Evolutionary conservation across 306 rosid genomes (phyloP), one percentile per base, ranked within the genome.

Genomic region (Carpinus viminea): DNA sequence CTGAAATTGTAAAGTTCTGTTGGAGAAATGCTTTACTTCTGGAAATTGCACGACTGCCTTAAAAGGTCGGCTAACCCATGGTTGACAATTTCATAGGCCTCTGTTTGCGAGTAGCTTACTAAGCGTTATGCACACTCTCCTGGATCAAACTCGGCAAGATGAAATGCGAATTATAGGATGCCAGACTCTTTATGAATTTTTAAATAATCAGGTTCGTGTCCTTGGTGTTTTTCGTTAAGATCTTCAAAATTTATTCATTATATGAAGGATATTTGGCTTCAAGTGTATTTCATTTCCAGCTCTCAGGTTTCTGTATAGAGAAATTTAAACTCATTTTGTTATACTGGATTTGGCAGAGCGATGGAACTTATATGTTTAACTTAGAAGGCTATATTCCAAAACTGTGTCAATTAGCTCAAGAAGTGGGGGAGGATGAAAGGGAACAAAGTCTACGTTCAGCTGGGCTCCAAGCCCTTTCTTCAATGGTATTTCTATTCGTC

Each of bases 131-230:
- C 97, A 93, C 70, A 85, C 93, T 46, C 86, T 96, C 76, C 90
- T 96, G 84, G 99, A 96, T 77, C 99, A 96, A 88, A 74, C 93
- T 69, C 87, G 88, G 56, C 97, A 91, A 78, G 90, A 89, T 78
- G 99, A 96, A 85, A 93, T 93, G 90, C 91, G 89, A 90, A 80
- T 87, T 76, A 79, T 96, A 78, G 99, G 99, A 83, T 96, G 97
- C 74, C 87, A 89, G 60, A 83, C 90, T 82, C 89, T 96, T 75
- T 93, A 90, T 86, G 91, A 89, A 87, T 93, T 96, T 86, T 88
- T 93, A 81, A 96, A 90, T 87, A 91, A 85, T 79, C 99, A 93
- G 99, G 99, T 93, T 61, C 13, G 91, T 83, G 59, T 57, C 38
- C 36, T 20, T 15, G 46, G 20, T 69, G 56, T 75, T 78, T 76